Evolutionary conservation across 176 grass and related monocot species (phyloP).

Genomic region (Metroxylon sagu): DNA sequence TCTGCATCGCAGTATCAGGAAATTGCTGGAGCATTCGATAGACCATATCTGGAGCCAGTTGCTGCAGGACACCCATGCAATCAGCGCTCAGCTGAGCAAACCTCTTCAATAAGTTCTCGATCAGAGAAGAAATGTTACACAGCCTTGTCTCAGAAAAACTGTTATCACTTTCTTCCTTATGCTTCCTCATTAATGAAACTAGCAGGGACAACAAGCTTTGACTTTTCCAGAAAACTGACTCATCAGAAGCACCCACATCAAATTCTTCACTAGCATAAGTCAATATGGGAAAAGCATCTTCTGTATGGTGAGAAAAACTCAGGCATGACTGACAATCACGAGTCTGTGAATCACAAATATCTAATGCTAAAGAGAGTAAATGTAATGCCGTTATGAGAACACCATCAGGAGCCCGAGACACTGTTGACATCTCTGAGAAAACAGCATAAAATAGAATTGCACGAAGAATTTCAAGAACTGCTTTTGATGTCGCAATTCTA

Average conservation of each 20-base stretch:
- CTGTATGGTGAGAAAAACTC: slow-evolving; percentile 28
- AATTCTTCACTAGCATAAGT: slow-evolving; percentile 56
- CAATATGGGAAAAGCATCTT: slow-evolving; percentile 53
- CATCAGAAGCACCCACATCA: background rate
- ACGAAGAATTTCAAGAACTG: slow-evolving; percentile 67
- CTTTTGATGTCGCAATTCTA: slow-evolving; percentile 72
- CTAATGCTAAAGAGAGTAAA: slow-evolving; percentile 69
- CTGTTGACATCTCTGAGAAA: slow-evolving; percentile 26
- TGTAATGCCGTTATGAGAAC: slow-evolving; percentile 85
- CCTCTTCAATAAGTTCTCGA: slow-evolving; percentile 79
- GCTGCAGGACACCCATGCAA: slow-evolving; percentile 50
- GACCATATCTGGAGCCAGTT: slow-evolving; percentile 57
- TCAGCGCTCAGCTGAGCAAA: slow-evolving; percentile 59
- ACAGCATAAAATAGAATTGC: slow-evolving; percentile 81
- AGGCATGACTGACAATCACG: slow-evolving; percentile 53
- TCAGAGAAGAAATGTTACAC: slow-evolving; percentile 74
- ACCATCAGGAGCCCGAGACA: slow-evolving; percentile 67
- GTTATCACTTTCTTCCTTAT: slow-evolving; percentile 70
- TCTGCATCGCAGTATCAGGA: slow-evolving; percentile 16
- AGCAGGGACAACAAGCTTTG: slow-evolving; percentile 68
- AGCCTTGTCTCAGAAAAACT: slow-evolving; percentile 58
- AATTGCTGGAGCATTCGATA: slow-evolving; percentile 21
- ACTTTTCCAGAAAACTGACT: slow-evolving; percentile 42
- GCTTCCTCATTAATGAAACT: slow-evolving; percentile 68
- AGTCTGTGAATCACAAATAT: slow-evolving; percentile 65